Evolutionary conservation across 257 asterid species (phyloP).

Genomic region (Scutellaria barbata): DNA sequence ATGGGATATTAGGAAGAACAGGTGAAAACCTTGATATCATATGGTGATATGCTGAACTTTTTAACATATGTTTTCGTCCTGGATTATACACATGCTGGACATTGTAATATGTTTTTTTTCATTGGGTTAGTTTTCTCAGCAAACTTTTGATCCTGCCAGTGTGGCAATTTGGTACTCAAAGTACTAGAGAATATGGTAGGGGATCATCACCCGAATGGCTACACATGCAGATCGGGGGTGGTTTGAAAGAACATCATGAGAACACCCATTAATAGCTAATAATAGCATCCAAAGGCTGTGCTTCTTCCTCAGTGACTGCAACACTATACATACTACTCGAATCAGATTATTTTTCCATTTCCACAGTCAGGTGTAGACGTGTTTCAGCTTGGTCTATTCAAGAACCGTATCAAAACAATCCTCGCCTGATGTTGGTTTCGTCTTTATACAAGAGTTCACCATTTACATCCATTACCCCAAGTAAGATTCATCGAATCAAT

Average conservation of each 20-base stretch:
- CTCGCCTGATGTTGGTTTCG: conserved; percentile 24
- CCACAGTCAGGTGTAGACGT: conserved; percentile 32
- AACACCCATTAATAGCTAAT: conserved; percentile 29
- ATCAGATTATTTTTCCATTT: conserved; percentile 35
- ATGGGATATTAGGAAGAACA: background rate
- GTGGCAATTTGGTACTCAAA: conserved; percentile 72
- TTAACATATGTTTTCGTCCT: background rate
- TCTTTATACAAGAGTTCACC: conserved; percentile 31
- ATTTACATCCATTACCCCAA: conserved; percentile 30
- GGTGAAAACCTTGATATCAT: background rate
- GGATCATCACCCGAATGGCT: conserved; percentile 87
- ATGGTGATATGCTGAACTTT: background rate
- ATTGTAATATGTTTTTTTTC: conserved; percentile 1
- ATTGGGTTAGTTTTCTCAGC: conserved; percentile 65
- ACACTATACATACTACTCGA: conserved; percentile 37
- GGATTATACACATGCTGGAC: background rate
- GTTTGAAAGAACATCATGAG: conserved; percentile 71
- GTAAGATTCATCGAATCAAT: conserved; percentile 38
- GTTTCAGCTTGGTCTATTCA: conserved; percentile 2
- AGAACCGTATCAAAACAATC: too few species aligned
- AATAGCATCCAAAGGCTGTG: conserved; percentile 38
- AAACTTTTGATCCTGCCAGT: conserved; percentile 59
- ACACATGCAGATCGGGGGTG: conserved; percentile 95
- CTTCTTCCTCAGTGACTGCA: conserved; percentile 40
- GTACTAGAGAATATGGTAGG: conserved; percentile 59